Conservation (phyloP, 176 grass and related monocot species). For the Melocanna baccifera region DNA sequence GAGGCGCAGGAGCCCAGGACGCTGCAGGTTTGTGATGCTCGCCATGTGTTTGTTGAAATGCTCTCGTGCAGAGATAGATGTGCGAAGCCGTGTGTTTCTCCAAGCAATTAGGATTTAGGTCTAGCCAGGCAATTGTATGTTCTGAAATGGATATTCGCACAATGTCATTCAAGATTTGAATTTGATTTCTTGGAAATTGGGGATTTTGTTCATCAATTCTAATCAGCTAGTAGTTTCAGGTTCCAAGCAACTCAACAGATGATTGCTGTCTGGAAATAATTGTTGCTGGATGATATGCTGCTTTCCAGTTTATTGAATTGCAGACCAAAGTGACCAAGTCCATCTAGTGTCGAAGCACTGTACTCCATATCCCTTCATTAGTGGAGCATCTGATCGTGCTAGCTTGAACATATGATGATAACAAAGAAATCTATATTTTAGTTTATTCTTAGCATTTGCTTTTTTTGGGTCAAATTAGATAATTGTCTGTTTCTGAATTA, state of each 20-base stretch:
- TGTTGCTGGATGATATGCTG: not conserved
- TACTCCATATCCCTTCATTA: not conserved
- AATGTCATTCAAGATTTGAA: not conserved
- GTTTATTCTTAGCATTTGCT: not conserved
- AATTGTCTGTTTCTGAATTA: not conserved
- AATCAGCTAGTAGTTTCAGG: not conserved
- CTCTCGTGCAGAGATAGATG: not conserved
- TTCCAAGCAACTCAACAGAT: not conserved
- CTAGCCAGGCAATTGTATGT: not conserved
- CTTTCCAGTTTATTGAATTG: not conserved
- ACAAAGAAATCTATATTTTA: not conserved
- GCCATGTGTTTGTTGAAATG: conserved; percentile 20
- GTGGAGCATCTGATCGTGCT: not conserved
- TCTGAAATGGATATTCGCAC: not conserved
- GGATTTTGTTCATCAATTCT: not conserved
- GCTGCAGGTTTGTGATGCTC: conserved; percentile 60
- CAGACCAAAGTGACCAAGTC: not conserved
- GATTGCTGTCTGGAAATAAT: not conserved
- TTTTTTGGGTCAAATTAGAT: not conserved
- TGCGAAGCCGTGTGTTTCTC: not conserved
- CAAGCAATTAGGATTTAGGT: not conserved
- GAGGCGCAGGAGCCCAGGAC: conserved; percentile 91
- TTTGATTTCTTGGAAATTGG: conserved; percentile 2
- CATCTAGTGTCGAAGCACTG: not conserved
- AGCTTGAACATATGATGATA: not conserved